Base-by-base conservation (phyloP, 2,329 filamentous ascomycete genomes). In the Nigrospora oryzae region DNA sequence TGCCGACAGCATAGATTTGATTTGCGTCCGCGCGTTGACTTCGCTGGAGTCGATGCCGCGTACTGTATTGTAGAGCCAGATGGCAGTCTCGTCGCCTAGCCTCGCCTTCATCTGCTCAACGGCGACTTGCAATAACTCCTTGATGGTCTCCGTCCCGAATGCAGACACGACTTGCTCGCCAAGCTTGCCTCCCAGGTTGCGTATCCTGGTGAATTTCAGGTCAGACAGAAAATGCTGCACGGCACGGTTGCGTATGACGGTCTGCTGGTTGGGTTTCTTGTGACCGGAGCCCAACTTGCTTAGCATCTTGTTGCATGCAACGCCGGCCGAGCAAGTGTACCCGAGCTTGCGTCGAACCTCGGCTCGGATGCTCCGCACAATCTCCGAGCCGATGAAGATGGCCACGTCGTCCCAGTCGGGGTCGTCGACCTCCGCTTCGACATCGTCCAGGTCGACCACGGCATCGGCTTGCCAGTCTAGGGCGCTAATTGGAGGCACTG, bases 371-470 rank as follows among this genome's bases (percentile, higher is more conserved):
- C 80, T 74, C 16, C 88, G 79, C 32, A 96, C 81, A 55, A 97
- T 93, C 59, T 96, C 89, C 2, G 89, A 90, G 0, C 86, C 93
- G 56, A 96, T 80, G 30, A 88, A 72, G 60, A 95, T 86, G 14
- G 80, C 86, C 52, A 97, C 76, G 68, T 98, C 93, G 62, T 98
- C 91, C 93, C 93, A 98, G 65, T 98, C 93, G 1, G 89, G 88
- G 57, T 94, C 85, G 53, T 84, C 76, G 16, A 83, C 77, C 63
- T 95, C 90, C 11, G 78, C 77, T 49, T 89, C 79, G 19, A 72
- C 70, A 35, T 80, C 73, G 52, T 93, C 83, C 40, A 95, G 69
- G 59, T 90, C 88, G 14, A 94, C 73, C 45, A 95, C 68, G n/a
- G 81, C 84, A 66, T 95, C 89, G 0, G 84, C 78, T 49, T 83